A percentile compares a stretch with the other conserved stretches of the same genome.
Evolutionary conservation across 73 alveolate species (phyloP).

Genomic region (Paramecium tetraurelia): DNA sequence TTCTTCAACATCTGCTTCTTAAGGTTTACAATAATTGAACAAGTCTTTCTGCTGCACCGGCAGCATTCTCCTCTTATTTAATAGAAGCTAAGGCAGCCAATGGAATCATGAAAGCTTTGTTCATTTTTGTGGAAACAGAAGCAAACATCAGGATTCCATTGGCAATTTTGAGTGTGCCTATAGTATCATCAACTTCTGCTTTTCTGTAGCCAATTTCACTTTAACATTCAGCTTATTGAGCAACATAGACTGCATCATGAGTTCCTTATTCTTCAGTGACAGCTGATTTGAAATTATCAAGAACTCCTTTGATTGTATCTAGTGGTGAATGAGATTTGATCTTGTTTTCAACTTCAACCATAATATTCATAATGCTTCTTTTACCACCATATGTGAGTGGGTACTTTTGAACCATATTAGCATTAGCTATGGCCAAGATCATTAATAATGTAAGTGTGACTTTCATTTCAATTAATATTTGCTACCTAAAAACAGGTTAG

Average conservation of each 20-base stretch:
- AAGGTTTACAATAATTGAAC: not conserved
- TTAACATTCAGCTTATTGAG: not conserved
- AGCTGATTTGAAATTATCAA: slow-evolving; percentile 4
- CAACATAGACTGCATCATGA: slow-evolving; percentile 23
- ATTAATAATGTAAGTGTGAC: not conserved
- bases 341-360: slow-evolving; percentile 44
- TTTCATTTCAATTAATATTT: not conserved
- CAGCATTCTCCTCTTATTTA: not conserved
- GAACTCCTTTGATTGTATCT: slow-evolving; percentile 33
- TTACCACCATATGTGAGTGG: slow-evolving; percentile 3
- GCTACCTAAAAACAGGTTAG: not conserved
- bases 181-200: slow-evolving; percentile 27
- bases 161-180: not conserved
- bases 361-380: slow-evolving; percentile 17
- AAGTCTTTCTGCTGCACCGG: slow-evolving; percentile 49
- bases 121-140: not conserved
- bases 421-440: slow-evolving; percentile 32
- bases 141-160: not conserved
- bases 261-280: slow-evolving; percentile 9
- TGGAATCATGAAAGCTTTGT: slow-evolving; percentile 18
- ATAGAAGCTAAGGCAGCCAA: slow-evolving; percentile 19
- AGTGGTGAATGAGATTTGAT: not conserved
- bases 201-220: slow-evolving; percentile 39
- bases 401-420: slow-evolving; percentile 7
- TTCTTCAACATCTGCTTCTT: slow-evolving; percentile 3